Conservation (phyloP, 208 protist genomes). For the Wallacemonas collosoma region DNA sequence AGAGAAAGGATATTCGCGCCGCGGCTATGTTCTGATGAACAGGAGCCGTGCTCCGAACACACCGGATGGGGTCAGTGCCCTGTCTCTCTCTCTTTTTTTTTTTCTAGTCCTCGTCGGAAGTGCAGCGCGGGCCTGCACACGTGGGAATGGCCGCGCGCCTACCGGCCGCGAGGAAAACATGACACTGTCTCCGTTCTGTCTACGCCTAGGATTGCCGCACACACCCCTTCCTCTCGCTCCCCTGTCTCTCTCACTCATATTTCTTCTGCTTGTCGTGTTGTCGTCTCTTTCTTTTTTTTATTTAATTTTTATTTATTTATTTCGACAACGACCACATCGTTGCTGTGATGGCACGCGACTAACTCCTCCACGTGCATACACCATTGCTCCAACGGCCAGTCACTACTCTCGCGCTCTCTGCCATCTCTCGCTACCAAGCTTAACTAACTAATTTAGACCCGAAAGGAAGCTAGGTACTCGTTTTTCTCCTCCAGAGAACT, state of each 20-base stretch:
- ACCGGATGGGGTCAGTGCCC: not conserved
- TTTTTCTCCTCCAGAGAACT: not conserved
- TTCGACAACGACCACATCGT: no score
- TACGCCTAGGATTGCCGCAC: no score
- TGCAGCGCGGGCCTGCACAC: no score
- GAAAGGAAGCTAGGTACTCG: not conserved
- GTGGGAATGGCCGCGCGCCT: no score
- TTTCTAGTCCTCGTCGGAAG: not conserved
- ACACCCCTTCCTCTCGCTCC: not conserved
- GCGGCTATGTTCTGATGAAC: not conserved
- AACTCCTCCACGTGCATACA: not conserved
- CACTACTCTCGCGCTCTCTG: not conserved
- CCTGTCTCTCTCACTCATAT: constrained; percentile 15
- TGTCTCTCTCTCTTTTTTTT: not conserved
- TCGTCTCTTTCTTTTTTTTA: constrained; percentile 11
- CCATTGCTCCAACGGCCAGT: not conserved
- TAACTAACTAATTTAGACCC: not conserved
- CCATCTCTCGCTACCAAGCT: not conserved
- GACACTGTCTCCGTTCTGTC: no score
- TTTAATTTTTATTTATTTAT: not conserved
- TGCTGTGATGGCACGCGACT: no score
- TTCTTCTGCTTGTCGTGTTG: not conserved
- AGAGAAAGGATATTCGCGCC: not conserved
- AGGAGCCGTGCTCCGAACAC: no score
- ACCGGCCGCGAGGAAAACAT: no score